Base-by-base conservation (phyloP, 169 alveolate genomes). In the Toxoplasma gondii region DNA sequence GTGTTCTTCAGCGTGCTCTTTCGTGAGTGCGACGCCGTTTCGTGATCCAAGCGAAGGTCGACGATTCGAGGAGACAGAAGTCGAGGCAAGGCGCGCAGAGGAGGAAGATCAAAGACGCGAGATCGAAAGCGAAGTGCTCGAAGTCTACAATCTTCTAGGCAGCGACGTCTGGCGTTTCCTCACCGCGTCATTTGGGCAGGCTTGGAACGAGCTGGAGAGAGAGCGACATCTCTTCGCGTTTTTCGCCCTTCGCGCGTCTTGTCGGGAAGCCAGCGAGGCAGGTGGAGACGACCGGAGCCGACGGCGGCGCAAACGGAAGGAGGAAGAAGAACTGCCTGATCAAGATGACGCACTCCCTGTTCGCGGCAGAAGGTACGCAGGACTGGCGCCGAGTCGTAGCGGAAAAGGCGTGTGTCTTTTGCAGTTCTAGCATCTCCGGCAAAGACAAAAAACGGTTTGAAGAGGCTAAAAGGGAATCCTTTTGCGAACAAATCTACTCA, bases 281-380 rank as follows among this genome's bases (percentile, higher is more conserved):
- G 5, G 39, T 34, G 84, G 84, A 16, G 45, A 38, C n/a, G 84
- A 36, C 5, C 9, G 44, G 84, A 1, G 22, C 24, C 29, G 84
- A 19, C 84, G 84, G 31, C 27, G 84, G 27, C 27, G 84, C 29
- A 34, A n/a, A 17, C 44, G 45, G 7, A n/a, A 74, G 84, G 45
- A 74, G 44, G 49, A 74, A 74, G 49, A 74, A 38, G 49, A 24
- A 38, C 44, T 31, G 22, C n/a, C 41, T 19, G 49, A 27, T 4
- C 49, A 22, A 74, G 41, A n/a, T 7, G 84, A 74, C 29, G 84
- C 41, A 27, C 84, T 64, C 78, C 78, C 78, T 19, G 84, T 74
- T 36, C 84, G 45, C 39, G 84, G 84, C 44, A 74, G 84, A n/a
- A 74, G 84, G 45, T 64, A 74, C 34, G 82, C 34, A 34, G 43